A percentile compares a stretch with the other conserved stretches of the same genome.
Evolutionary conservation across 2,329 filamentous ascomycete species (phyloP).

Genomic region (Neofusicoccum sp.): DNA sequence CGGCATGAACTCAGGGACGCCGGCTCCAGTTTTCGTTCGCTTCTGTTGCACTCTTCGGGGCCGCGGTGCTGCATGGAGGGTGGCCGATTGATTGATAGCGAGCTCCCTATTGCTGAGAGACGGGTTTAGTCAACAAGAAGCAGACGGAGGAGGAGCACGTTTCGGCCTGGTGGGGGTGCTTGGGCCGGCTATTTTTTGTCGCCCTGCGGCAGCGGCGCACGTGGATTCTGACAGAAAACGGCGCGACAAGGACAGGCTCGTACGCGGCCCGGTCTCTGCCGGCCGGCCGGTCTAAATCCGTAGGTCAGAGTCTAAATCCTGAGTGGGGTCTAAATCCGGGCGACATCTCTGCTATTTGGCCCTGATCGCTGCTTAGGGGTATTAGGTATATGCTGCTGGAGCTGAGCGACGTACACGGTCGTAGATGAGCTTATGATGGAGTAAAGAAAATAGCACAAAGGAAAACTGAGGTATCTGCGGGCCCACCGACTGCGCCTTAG

Average conservation of each 20-base stretch:
- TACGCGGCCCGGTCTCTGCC: neutral
- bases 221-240: conserved; percentile 1
- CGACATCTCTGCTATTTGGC: neutral
- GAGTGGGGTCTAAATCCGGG: neutral
- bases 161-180: conserved; percentile 1
- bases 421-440: neutral
- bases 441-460: conserved; percentile 8
- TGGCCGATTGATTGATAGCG: neutral
- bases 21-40: conserved; percentile 4
- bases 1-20: neutral
- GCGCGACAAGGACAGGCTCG: too few species aligned
- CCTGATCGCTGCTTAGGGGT: neutral
- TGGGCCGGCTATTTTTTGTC: conserved; percentile 7
- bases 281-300: neutral
- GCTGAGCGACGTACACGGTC: conserved; percentile 9
- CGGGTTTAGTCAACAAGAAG: neutral
- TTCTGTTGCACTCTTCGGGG: neutral
- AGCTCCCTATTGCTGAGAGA: neutral
- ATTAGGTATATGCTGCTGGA: conserved; percentile 8
- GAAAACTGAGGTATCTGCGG: conserved; percentile 13
- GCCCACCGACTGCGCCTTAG: conserved; percentile 11
- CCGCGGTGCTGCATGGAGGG: neutral
- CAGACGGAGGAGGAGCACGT: neutral
- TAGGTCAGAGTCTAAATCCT: neutral
- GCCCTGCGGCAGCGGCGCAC: neutral